phyloP scores from a whole-genome alignment of 129 eudicot genomes.

The Glebionis coronaria region DNA sequence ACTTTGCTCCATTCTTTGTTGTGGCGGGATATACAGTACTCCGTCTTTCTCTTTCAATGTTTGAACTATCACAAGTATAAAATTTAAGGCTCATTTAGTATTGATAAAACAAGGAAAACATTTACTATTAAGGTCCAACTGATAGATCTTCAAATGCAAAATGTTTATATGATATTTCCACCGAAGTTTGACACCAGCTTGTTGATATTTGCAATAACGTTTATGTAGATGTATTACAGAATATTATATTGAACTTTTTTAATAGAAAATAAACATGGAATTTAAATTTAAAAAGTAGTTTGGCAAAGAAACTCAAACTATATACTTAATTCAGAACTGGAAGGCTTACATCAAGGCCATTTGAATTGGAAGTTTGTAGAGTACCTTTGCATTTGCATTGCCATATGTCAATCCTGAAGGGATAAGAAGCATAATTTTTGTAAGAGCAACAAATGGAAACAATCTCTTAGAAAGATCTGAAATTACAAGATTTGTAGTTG shows the following conservation, averaged over 20 bases:
- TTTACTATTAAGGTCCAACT: background rate
- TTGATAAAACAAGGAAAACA: too few relatives aligned
- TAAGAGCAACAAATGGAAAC: too few relatives aligned
- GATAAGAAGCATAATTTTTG: too few relatives aligned
- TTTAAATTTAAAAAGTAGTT: background rate
- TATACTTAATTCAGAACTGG: background rate
- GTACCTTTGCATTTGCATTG: too few relatives aligned
- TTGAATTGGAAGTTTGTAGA: too few relatives aligned
- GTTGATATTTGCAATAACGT: background rate
- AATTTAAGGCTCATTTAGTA: background rate
- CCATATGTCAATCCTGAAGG: too few relatives aligned
- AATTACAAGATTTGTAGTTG: too few relatives aligned
- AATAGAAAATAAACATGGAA: background rate
- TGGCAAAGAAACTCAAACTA: slow-evolving; percentile 2
- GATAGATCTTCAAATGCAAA: background rate
- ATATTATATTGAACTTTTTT: background rate
- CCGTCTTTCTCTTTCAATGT: slow-evolving; percentile 65
- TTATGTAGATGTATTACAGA: too few relatives aligned
- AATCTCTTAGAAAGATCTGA: too few relatives aligned
- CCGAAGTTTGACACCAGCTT: background rate
- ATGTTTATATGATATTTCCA: background rate
- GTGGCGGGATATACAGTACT: slow-evolving; percentile 60
- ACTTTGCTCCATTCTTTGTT: slow-evolving; percentile 79
- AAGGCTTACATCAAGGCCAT: too few relatives aligned
- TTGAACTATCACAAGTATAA: slow-evolving; percentile 39